Evolutionary conservation across 1,284 basidiomycete species (phyloP).

Genomic region (Pisolithus thermaeus): DNA sequence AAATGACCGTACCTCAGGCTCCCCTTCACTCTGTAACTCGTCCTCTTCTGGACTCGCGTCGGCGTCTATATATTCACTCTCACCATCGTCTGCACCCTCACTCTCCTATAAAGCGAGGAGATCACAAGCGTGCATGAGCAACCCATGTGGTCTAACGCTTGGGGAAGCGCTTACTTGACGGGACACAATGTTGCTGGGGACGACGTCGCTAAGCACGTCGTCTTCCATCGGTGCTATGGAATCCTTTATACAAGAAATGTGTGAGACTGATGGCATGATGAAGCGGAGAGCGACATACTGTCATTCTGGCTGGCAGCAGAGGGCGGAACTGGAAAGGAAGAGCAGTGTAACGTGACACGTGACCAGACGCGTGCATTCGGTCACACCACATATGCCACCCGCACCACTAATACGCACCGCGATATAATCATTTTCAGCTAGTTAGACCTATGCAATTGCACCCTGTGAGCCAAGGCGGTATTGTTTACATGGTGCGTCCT

Average conservation of each 20-base stretch:
- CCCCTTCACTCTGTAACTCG: conserved; percentile 56
- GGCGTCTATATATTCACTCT: conserved; percentile 59
- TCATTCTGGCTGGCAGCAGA: conserved; percentile 10
- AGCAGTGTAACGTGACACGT: not conserved
- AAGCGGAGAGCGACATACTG: conserved; percentile 10
- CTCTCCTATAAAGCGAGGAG: conserved; percentile 45
- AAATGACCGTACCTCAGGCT: conserved; percentile 34
- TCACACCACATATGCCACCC: no score
- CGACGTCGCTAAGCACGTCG: conserved; percentile 74
- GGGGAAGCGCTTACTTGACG: conserved; percentile 50
- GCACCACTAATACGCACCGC: no score
- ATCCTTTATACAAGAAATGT: conserved; percentile 10
- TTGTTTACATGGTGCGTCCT: no score
- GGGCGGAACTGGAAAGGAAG: conserved; percentile 2
- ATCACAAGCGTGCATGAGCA: conserved; percentile 11
- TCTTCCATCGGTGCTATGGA: conserved; percentile 44
- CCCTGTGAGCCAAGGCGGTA: no score
- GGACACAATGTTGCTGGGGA: conserved; percentile 79
- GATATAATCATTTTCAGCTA: no score
- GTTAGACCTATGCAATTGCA: no score
- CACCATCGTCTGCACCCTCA: conserved; percentile 55
- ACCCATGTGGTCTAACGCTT: not conserved
- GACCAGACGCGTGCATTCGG: not conserved
- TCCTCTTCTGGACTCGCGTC: conserved; percentile 49
- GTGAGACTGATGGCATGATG: not conserved